A percentile compares a stretch with the other conserved stretches of the same genome.
These are phyloP conservation scores for Vanrija humicola DNA, from an alignment of 1,284 basidiomycete species.

Conservation along the genomic window DNA sequence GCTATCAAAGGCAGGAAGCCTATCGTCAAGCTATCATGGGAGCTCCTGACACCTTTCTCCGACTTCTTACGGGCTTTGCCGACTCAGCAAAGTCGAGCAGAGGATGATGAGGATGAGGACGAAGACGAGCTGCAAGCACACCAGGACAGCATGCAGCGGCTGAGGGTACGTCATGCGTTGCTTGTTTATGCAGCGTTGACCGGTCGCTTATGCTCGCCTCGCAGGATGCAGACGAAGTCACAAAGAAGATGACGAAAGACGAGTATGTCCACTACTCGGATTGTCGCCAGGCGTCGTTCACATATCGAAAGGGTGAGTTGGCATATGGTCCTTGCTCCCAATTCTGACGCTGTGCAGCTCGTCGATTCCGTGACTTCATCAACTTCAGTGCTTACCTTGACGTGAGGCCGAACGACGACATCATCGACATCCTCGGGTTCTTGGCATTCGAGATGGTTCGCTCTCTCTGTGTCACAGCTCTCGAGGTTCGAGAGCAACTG, in stretches of 20 bases:
- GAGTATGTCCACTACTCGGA: constrained; percentile 98
- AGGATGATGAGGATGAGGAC: constrained; percentile 84
- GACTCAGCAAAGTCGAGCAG: constrained; percentile 47
- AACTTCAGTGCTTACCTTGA: constrained; percentile 86
- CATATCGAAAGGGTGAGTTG: constrained; percentile 79
- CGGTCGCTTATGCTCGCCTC: constrained; percentile 2
- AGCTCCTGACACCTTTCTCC: constrained; percentile 84
- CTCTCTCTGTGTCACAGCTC: constrained; percentile 78
- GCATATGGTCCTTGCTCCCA: neutral
- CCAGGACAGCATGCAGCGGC: constrained; percentile 81
- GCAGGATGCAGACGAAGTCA: constrained; percentile 90
- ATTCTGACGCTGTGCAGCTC: constrained; percentile 57
- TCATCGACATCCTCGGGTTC: constrained; percentile 94
- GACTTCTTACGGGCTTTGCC: constrained; percentile 62
- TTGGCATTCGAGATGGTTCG: constrained; percentile 96
- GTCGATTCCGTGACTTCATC: constrained; percentile 92
- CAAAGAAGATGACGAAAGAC: constrained; percentile 90
- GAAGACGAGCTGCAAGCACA: constrained; percentile 96
- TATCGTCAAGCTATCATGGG: constrained; percentile 95
- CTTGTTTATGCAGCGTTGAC: neutral
- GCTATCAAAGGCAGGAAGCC: constrained; percentile 84
- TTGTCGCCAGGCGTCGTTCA: constrained; percentile 94
- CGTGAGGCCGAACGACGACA: constrained; percentile 88
- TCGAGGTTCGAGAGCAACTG: constrained; percentile 57
- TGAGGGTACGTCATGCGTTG: constrained; percentile 57